Evolutionary conservation across 176 grass and related monocot species (phyloP).

Genomic region (Oryza meridionalis): DNA sequence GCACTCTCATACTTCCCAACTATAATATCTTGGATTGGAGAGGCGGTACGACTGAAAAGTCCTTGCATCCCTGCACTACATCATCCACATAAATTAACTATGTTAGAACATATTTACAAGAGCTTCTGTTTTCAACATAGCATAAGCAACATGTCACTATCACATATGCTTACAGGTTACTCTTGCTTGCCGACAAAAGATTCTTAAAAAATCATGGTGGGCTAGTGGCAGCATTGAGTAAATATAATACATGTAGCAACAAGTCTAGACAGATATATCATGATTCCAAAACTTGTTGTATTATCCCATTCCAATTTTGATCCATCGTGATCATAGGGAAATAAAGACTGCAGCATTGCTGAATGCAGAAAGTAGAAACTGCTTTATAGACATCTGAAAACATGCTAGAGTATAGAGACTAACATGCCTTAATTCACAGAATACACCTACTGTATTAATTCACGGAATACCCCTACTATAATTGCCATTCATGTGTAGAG

Average conservation of each 20-base stretch:
- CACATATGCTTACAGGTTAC: slow-evolving; percentile 11
- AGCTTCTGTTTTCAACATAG: not conserved
- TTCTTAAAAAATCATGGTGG: not conserved
- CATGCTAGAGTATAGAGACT: slow-evolving; percentile 1
- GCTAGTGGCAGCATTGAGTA: slow-evolving; percentile 11
- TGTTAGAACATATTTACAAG: slow-evolving; percentile 29
- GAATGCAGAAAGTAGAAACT: slow-evolving; percentile 2
- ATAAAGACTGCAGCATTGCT: not conserved
- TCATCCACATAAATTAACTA: slow-evolving; percentile 41
- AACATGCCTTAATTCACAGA: not conserved
- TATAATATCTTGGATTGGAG: slow-evolving; percentile 66
- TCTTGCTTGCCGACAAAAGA: slow-evolving; percentile 22
- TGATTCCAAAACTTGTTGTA: not conserved
- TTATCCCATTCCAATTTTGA: slow-evolving; percentile 2
- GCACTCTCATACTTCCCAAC: slow-evolving; percentile 93
- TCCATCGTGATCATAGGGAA: slow-evolving; percentile 24
- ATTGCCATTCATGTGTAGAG: not conserved
- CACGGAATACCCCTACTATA: not conserved
- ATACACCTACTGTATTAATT: too few species aligned
- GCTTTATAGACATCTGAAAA: slow-evolving; percentile 9
- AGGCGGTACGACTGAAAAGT: slow-evolving; percentile 67
- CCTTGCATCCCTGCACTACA: slow-evolving; percentile 93
- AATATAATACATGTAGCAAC: slow-evolving; percentile 8
- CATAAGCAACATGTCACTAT: slow-evolving; percentile 26
- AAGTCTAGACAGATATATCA: slow-evolving; percentile 1